These are phyloP conservation scores for Citrus medica DNA, from an alignment of 345 rosid species.

Conservation along the genomic window DNA sequence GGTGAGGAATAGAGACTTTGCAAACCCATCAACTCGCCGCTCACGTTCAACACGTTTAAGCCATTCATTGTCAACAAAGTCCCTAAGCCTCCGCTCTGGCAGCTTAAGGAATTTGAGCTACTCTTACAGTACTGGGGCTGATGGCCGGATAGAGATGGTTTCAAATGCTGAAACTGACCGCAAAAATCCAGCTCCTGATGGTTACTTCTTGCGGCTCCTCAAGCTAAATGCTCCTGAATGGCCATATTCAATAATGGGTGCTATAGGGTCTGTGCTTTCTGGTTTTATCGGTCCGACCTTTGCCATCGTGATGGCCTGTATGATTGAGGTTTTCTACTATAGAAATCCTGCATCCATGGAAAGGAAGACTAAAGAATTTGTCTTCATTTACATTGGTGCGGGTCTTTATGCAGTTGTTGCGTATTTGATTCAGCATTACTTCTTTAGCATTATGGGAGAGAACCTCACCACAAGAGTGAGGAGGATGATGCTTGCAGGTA, in stretches of 20 bases:
- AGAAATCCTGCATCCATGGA: slow-evolving; percentile 85
- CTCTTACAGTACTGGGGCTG: slow-evolving; percentile 95
- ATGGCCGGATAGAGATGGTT: slow-evolving; percentile 94
- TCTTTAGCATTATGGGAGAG: slow-evolving; percentile 99
- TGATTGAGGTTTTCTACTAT: slow-evolving; percentile 99
- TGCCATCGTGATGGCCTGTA: slow-evolving; percentile 94
- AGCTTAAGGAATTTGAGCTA: slow-evolving; percentile 95
- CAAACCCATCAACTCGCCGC: slow-evolving; percentile 81
- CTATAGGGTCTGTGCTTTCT: slow-evolving; percentile 83
- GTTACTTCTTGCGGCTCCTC: slow-evolving; percentile 90
- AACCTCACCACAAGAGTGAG: slow-evolving; percentile 97
- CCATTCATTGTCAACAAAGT: slow-evolving; percentile 88
- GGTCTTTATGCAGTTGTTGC: slow-evolving; percentile 96
- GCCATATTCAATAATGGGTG: slow-evolving; percentile 99
- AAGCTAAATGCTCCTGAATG: slow-evolving; percentile 94
- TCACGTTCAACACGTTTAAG: slow-evolving; percentile 87
- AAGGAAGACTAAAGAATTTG: slow-evolving; percentile 93
- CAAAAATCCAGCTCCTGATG: slow-evolving; percentile 81
- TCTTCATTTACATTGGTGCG: slow-evolving; percentile 93
- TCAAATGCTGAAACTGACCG: slow-evolving; percentile 95
- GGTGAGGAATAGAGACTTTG: slow-evolving; percentile 82
- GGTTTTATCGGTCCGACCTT: slow-evolving; percentile 97
- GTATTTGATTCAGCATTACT: slow-evolving; percentile 96
- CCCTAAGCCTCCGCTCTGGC: slow-evolving; percentile 92
- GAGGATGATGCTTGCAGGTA: slow-evolving; percentile 99